Evolutionary conservation across 495 filamentous ascomycete species (phyloP), one percentile per base, ranked within the genome.

Genomic region (Letharia columbiana): DNA sequence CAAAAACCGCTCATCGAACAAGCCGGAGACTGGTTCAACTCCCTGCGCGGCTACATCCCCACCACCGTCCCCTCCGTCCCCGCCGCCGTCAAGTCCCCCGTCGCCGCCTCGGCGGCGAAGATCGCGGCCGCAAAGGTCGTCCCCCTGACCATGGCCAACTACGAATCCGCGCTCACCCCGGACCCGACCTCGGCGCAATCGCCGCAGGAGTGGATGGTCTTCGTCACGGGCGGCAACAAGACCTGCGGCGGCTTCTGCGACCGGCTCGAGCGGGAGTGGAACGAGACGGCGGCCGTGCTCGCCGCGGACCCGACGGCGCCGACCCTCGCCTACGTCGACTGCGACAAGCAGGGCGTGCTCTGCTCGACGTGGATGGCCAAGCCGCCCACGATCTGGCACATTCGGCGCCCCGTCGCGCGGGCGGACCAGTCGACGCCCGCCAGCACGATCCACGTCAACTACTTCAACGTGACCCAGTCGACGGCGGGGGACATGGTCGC

Each of bases 211-310:
- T 96, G 89, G 90, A 84, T 88, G 78, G 78, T 96, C 66, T 83
- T 89, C 72, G 76, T 95, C 61, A 90, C 88, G 2, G 92, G 92
- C 61, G 86, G 89, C 52, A 95, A 96, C 77, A 91, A 88, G 79
- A 92, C 91, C 40, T 97, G 92, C 80, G 91, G 85, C 71, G 62
- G 67, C 2, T 75, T 80, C 66, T 89, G 85, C 73, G 79, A 66
- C 15, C 73, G 74, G 8, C 79, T 81, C 40, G 80, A 84, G 28
- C 78, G 77, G 68, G 80, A 80, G 0, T 87, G 83, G 76, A 86
- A 86, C 69, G 83, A 92, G 78, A 85, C 89, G 59, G 85, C 86
- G 6, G 75, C 80, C 40, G 79, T 89, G 65, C 86, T 95, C 75
- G 80, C 89, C 47, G 79, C 80, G 17, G 81, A 86, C 61, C 82